Evolutionary conservation across 352 stramenopile genomes (phyloP).

Genomic region (Pythium aphanidermatum): DNA sequence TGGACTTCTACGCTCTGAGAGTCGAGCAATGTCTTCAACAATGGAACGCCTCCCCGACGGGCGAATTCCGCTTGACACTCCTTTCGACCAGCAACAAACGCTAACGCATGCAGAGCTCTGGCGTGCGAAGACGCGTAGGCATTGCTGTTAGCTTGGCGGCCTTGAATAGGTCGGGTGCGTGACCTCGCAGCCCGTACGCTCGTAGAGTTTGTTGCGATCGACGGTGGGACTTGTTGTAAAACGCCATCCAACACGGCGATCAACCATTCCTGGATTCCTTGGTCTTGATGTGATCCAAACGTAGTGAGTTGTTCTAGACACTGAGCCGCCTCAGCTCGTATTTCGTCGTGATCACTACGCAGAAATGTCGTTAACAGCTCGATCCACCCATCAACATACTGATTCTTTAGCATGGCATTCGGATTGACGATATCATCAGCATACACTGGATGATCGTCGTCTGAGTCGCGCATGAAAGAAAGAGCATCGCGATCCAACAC

Average conservation of each 20-base stretch:
- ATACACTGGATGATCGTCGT: slow-evolving; percentile 41
- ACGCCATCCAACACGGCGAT: slow-evolving; percentile 65
- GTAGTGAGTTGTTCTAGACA: slow-evolving; percentile 54
- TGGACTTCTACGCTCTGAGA: slow-evolving; percentile 43
- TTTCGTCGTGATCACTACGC: slow-evolving; percentile 33
- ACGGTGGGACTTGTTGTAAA: slow-evolving; percentile 41
- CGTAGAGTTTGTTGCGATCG: slow-evolving; percentile 37
- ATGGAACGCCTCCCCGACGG: slow-evolving; percentile 40
- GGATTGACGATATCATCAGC: slow-evolving; percentile 54
- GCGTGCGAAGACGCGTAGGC: slow-evolving; percentile 46
- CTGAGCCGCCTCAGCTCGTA: slow-evolving; percentile 42
- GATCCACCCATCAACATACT: slow-evolving; percentile 73
- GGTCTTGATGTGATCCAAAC: slow-evolving; percentile 35
- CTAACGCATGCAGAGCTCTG: slow-evolving; percentile 48
- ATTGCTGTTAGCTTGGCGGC: slow-evolving; percentile 16
- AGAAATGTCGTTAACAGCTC: slow-evolving; percentile 69
- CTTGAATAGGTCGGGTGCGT: slow-evolving; percentile 47
- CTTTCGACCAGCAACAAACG: slow-evolving; percentile 43
- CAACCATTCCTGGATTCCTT: slow-evolving; percentile 69
- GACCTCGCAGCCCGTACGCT: slow-evolving; percentile 58
- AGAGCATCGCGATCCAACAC: slow-evolving; percentile 49
- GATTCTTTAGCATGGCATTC: slow-evolving; percentile 27
- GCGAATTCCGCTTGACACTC: slow-evolving; percentile 55
- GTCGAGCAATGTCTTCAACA: slow-evolving; percentile 44
- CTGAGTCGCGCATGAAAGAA: slow-evolving; percentile 47